A percentile compares a stretch with the other conserved stretches of the same genome.
Evolutionary conservation across 2,329 filamentous ascomycete species (phyloP).

Genomic region (Fusarium humuli): DNA sequence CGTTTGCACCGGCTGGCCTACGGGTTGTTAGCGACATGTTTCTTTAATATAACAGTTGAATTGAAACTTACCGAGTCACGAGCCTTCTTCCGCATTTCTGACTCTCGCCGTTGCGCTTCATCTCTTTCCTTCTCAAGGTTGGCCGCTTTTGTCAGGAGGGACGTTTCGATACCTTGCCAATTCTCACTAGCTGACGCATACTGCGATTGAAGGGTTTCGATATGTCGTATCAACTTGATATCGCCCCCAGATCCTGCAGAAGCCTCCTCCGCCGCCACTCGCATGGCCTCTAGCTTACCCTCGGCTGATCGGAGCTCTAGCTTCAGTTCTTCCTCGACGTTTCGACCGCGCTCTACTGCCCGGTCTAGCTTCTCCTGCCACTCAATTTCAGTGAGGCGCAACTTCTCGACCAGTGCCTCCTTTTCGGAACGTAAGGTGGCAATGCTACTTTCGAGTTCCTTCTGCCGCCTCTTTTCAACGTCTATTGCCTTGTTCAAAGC

Average conservation of each 20-base stretch:
- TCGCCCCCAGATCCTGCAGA: conserved; percentile 85
- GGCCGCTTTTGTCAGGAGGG: conserved; percentile 79
- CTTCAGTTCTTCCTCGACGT: conserved; percentile 80
- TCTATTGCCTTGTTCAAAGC: conserved; percentile 75
- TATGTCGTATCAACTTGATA: conserved; percentile 89
- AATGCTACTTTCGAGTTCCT: conserved; percentile 68
- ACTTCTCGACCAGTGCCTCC: conserved; percentile 76
- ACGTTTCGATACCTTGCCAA: conserved; percentile 96
- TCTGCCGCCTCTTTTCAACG: conserved; percentile 68
- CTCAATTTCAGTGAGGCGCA: conserved; percentile 75
- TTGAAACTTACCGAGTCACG: conserved; percentile 79
- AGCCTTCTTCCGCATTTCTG: conserved; percentile 88
- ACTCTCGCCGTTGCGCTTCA: conserved; percentile 84
- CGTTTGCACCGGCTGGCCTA: conserved; percentile 73
- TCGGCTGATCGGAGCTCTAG: conserved; percentile 83
- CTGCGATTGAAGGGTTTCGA: conserved; percentile 95
- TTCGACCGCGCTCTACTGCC: conserved; percentile 75
- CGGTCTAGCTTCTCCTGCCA: conserved; percentile 78
- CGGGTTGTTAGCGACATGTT: conserved; percentile 32
- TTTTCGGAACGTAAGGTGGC: conserved; percentile 82
- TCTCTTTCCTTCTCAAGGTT: conserved; percentile 91
- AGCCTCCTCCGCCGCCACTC: conserved; percentile 86
- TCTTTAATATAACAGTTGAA: neutral
- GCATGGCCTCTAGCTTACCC: conserved; percentile 88
- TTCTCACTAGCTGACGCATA: conserved; percentile 95